Conservation (phyloP, 441 rosid genomes). For the Populus hybrid region DNA sequence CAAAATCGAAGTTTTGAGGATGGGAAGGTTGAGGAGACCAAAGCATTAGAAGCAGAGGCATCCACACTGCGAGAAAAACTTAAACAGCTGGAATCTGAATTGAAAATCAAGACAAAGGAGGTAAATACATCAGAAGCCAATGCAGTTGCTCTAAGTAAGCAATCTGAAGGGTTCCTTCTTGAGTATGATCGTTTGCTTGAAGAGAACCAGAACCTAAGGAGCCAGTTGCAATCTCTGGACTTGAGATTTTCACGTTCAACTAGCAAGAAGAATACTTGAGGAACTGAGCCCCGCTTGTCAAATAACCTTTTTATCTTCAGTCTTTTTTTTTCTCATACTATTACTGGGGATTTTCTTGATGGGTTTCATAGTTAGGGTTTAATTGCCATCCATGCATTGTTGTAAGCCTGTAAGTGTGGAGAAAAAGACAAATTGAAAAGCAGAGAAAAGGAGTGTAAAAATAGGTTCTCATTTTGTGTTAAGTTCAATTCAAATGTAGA, state of each 20-base stretch:
- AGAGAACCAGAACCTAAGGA: conserved; percentile 72
- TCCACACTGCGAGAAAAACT: conserved; percentile 36
- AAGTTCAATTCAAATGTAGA: conserved; percentile 8
- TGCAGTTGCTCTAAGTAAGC: conserved; percentile 75
- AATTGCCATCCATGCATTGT: conserved; percentile 6
- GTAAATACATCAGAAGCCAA: conserved; percentile 59
- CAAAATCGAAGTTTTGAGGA: conserved; percentile 60
- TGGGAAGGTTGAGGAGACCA: conserved; percentile 55
- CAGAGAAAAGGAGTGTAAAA: conserved; percentile 2
- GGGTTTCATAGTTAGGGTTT: conserved; percentile 25
- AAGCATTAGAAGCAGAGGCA: conserved; percentile 57
- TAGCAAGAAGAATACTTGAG: conserved; percentile 71
- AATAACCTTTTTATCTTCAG: background rate
- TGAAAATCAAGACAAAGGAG: conserved; percentile 52
- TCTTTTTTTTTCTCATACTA: too few relatives aligned
- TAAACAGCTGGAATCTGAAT: conserved; percentile 47
- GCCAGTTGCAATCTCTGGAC: conserved; percentile 69
- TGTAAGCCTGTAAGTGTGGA: conserved; percentile 9
- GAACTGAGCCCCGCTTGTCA: background rate
- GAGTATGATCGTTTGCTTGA: conserved; percentile 86
- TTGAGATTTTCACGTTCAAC: conserved; percentile 50
- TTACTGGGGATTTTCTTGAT: conserved; percentile 12
- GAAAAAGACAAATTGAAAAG: background rate
- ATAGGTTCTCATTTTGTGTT: conserved; percentile 14
- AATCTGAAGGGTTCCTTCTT: conserved; percentile 88